Conservation (phyloP, 2,329 filamentous ascomycete genomes). For the Fusarium hainanense region DNA sequence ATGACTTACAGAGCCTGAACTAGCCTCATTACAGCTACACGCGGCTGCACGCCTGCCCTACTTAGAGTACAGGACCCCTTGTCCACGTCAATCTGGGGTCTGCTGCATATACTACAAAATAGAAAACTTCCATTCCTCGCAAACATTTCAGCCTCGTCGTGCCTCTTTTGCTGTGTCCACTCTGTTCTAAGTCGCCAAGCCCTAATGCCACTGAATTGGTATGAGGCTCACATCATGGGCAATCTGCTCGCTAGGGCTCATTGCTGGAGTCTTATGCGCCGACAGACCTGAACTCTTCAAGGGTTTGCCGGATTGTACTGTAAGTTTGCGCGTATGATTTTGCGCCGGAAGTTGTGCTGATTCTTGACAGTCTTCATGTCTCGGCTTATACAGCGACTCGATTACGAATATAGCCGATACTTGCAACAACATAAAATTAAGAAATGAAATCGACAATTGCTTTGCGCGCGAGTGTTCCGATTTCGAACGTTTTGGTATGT, state of each 20-base stretch:
- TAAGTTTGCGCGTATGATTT: background rate
- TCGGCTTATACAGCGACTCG: slow-evolving; percentile 7
- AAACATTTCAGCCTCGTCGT: background rate
- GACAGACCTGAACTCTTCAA: slow-evolving; percentile 23
- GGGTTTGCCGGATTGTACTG: slow-evolving; percentile 21
- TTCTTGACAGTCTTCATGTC: slow-evolving; percentile 13
- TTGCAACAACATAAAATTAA: slow-evolving; percentile 15
- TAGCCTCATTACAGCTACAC: slow-evolving; percentile 29
- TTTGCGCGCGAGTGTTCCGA: slow-evolving; percentile 30
- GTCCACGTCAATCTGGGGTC: slow-evolving; percentile 14
- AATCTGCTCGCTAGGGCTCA: slow-evolving; percentile 27
- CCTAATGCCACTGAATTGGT: slow-evolving; percentile 35
- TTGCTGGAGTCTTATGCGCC: slow-evolving; percentile 27
- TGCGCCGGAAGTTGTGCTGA: background rate
- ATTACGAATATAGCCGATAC: slow-evolving; percentile 17
- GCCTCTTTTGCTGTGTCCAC: background rate
- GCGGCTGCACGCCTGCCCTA: slow-evolving; percentile 17
- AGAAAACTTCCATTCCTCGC: slow-evolving; percentile 1
- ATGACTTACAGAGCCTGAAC: slow-evolving; percentile 9
- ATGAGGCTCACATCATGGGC: slow-evolving; percentile 38
- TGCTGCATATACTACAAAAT: slow-evolving; percentile 14
- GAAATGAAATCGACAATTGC: slow-evolving; percentile 23
- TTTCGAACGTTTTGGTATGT: slow-evolving; percentile 39
- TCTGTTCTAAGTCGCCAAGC: slow-evolving; percentile 1
- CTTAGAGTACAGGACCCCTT: slow-evolving; percentile 17